Evolutionary conservation across 805 yeast species (phyloP).

Genomic region (Saturnispora hagleri): DNA sequence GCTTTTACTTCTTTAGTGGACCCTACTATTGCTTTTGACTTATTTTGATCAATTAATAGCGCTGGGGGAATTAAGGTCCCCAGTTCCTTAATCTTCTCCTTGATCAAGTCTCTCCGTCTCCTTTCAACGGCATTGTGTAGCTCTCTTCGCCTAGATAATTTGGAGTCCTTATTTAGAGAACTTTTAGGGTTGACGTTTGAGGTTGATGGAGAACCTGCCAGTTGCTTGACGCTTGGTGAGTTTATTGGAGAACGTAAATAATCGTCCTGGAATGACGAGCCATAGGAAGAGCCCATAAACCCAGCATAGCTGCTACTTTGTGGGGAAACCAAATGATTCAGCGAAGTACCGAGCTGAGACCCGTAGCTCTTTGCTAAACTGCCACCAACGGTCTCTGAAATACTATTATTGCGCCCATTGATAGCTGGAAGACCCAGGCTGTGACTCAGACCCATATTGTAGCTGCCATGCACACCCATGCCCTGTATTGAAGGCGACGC

Average conservation of each 20-base stretch:
- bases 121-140: constrained; percentile 93
- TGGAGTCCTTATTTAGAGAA: constrained; percentile 51
- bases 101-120: constrained; percentile 81
- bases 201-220: constrained; percentile 28
- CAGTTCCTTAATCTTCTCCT: constrained; percentile 78
- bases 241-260: constrained; percentile 28
- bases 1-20: constrained; percentile 60
- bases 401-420: constrained; percentile 2
- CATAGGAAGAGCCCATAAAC: constrained; percentile 28
- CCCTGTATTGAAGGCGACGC: constrained; percentile 7
- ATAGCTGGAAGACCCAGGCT: background rate
- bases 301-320: constrained; percentile 28
- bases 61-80: constrained; percentile 77
- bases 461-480: constrained; percentile 1
- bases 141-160: constrained; percentile 69
- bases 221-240: constrained; percentile 27
- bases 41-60: constrained; percentile 35
- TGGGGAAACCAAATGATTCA: constrained; percentile 28
- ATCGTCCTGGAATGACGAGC: constrained; percentile 26
- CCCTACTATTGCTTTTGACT: constrained; percentile 19
- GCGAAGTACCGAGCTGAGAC: constrained; percentile 25
- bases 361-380: constrained; percentile 20
- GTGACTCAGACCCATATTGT: constrained; percentile 1
- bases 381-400: constrained; percentile 3
- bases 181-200: constrained; percentile 28